Percentiles rank a stretch among this genome's conserved stretches.
Evolutionary conservation across 768 basidiomycete genomes (phyloP).

Genomic region (Macrocybe gigantea): DNA sequence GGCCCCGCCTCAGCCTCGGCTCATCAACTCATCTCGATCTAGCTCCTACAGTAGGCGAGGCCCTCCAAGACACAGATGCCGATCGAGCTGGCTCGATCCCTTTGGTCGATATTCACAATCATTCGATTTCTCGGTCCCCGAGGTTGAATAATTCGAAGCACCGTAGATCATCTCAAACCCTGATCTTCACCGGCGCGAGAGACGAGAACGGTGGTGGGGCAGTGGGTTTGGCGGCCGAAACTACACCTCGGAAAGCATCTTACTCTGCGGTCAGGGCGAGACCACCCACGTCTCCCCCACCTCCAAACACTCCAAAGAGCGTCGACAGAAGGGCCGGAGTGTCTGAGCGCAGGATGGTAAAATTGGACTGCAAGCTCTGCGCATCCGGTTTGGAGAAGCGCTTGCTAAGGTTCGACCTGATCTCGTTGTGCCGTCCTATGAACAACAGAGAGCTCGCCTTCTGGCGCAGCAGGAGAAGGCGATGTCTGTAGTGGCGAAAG

Average conservation of each 20-base stretch:
- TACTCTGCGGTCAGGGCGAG: not conserved
- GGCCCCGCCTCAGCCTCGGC: too few relatives aligned
- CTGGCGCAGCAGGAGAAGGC: not conserved
- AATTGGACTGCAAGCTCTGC: not conserved
- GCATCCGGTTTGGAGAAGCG: not conserved
- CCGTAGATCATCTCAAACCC: too few relatives aligned
- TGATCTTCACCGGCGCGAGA: not conserved
- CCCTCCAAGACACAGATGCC: too few relatives aligned
- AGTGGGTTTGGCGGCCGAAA: not conserved
- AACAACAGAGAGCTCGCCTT: not conserved
- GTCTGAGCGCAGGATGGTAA: not conserved
- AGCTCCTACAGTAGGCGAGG: too few relatives aligned
- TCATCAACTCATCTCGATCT: too few relatives aligned
- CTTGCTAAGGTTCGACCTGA: not conserved
- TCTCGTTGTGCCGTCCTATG: not conserved
- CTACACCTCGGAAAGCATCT: not conserved
- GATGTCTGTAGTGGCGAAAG: too few relatives aligned
- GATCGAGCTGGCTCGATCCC: too few relatives aligned
- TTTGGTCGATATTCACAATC: too few relatives aligned
- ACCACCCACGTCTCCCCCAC: too few relatives aligned
- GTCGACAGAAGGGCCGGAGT: not conserved
- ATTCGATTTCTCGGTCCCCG: too few relatives aligned
- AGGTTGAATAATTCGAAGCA: too few relatives aligned
- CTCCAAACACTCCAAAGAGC: not conserved
- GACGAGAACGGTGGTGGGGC: not conserved